Conservation (phyloP, 148 eudicot species). For the Rhododendron williamsianum region DNA sequence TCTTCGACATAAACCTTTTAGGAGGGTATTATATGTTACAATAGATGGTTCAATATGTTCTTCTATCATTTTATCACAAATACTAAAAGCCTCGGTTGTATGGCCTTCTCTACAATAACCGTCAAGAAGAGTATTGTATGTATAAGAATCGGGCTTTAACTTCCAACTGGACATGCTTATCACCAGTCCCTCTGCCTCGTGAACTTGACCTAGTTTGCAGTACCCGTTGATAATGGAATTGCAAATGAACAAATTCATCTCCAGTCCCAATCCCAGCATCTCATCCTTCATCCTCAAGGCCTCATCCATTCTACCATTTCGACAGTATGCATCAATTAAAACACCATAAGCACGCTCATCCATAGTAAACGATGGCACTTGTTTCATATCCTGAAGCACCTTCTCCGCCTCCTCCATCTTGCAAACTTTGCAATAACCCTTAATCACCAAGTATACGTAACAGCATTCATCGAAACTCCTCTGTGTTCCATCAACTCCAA, state of each 20-base stretch:
- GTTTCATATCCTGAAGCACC: slow-evolving; percentile 47
- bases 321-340: slow-evolving; percentile 62
- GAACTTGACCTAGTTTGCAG: slow-evolving; percentile 61
- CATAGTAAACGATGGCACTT: slow-evolving; percentile 20
- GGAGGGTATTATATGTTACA: slow-evolving; percentile 70
- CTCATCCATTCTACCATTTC: slow-evolving; percentile 54
- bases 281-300: slow-evolving; percentile 53
- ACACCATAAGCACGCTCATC: slow-evolving; percentile 59
- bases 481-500: slow-evolving; percentile 47
- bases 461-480: slow-evolving; percentile 36
- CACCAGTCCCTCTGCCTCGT: slow-evolving; percentile 40
- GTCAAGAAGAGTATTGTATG: slow-evolving; percentile 65
- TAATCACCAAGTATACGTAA: slow-evolving; percentile 63
- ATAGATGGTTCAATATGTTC: slow-evolving; percentile 40
- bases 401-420: slow-evolving; percentile 62
- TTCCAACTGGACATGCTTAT: slow-evolving; percentile 48
- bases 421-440: slow-evolving; percentile 56
- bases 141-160: slow-evolving; percentile 70
- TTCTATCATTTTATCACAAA: slow-evolving; percentile 54
- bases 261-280: slow-evolving; percentile 54
- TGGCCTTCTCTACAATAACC: slow-evolving; percentile 58
- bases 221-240: slow-evolving; percentile 79
- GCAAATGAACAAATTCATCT: slow-evolving; percentile 52
- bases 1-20: slow-evolving; percentile 55
- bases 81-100: slow-evolving; percentile 42